phyloP scores from a whole-genome alignment of 805 yeast species.

The Candida parachauliodes region DNA sequence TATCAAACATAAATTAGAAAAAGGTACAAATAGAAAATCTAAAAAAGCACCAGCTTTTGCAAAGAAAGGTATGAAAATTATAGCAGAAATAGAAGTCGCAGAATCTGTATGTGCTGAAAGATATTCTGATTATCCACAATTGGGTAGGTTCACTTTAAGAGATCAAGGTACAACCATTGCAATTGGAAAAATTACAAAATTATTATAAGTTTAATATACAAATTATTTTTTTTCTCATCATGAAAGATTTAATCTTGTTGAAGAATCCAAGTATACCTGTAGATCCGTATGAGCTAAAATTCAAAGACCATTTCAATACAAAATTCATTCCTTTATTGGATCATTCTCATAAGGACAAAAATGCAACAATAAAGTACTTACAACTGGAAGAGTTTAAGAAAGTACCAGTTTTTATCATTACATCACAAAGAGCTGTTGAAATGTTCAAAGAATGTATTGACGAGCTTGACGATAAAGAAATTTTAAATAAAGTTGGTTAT shows the following conservation, averaged over 20 bases:
- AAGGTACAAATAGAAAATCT: slow-evolving; percentile 94
- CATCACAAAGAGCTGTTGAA: slow-evolving; percentile 91
- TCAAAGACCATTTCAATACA: slow-evolving; percentile 39
- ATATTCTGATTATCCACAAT: slow-evolving; percentile 86
- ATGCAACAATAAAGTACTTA: slow-evolving; percentile 43
- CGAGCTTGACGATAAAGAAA: slow-evolving; percentile 16
- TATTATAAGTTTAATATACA: slow-evolving; percentile 44
- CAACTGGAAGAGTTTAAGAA: slow-evolving; percentile 38
- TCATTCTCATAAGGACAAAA: slow-evolving; percentile 55
- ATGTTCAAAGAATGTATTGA: slow-evolving; percentile 51
- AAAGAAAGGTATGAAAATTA: slow-evolving; percentile 97
- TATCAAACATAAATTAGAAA: slow-evolving; percentile 88
- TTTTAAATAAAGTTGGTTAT: slow-evolving; percentile 56
- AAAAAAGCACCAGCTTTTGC: slow-evolving; percentile 98
- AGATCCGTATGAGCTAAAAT: slow-evolving; percentile 59
- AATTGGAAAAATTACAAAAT: slow-evolving; percentile 93
- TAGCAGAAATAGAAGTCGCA: slow-evolving; percentile 81
- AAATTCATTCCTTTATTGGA: slow-evolving; percentile 70
- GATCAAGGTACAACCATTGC: slow-evolving; percentile 99
- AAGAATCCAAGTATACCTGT: slow-evolving; percentile 69
- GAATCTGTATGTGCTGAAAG: slow-evolving; percentile 94
- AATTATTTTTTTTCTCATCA: neutral
- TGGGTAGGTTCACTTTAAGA: slow-evolving; percentile 97
- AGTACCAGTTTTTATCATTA: slow-evolving; percentile 61
- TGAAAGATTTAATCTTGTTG: slow-evolving; percentile 45